Conservation (phyloP, 768 basidiomycete genomes). For the Russula ochroleuca region DNA sequence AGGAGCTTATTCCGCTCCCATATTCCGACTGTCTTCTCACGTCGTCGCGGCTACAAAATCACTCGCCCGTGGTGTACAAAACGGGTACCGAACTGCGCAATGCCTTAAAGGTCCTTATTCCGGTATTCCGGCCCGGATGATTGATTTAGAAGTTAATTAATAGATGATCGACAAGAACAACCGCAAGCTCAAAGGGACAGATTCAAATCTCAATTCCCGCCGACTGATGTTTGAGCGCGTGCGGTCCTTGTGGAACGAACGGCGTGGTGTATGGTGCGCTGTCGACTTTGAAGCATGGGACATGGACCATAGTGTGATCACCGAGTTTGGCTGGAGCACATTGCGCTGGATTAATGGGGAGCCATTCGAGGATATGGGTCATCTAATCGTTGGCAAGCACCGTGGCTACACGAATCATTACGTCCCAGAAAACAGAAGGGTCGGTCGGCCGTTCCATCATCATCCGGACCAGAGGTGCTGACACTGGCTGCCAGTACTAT, state of each 20-base stretch:
- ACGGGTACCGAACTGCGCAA: conserved; percentile 52
- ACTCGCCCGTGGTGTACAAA: conserved; percentile 54
- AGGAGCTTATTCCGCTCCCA: conserved; percentile 62
- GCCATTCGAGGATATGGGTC: conserved; percentile 48
- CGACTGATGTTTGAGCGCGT: conserved; percentile 65
- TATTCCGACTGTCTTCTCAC: conserved; percentile 73
- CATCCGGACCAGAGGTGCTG: not conserved
- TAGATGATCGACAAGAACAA: conserved; percentile 79
- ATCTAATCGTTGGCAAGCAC: conserved; percentile 63
- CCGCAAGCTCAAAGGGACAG: conserved; percentile 65
- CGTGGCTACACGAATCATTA: conserved; percentile 56
- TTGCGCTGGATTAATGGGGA: conserved; percentile 52
- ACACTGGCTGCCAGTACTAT: conserved; percentile 46
- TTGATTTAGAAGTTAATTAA: not conserved
- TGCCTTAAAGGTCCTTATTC: conserved; percentile 50
- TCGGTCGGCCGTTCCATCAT: conserved; percentile 32
- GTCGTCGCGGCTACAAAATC: conserved; percentile 50
- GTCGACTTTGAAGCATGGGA: conserved; percentile 88
- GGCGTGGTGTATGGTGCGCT: conserved; percentile 68
- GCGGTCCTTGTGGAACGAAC: conserved; percentile 57
- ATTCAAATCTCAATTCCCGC: conserved; percentile 49
- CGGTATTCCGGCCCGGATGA: conserved; percentile 9
- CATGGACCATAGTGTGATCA: conserved; percentile 61
- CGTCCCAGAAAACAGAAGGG: conserved; percentile 59
- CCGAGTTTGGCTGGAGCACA: conserved; percentile 78